A percentile compares a stretch with the other conserved stretches of the same genome.
Evolutionary conservation across 2,329 filamentous ascomycete genomes (phyloP).

Genomic region (Rutstroemia sp.): DNA sequence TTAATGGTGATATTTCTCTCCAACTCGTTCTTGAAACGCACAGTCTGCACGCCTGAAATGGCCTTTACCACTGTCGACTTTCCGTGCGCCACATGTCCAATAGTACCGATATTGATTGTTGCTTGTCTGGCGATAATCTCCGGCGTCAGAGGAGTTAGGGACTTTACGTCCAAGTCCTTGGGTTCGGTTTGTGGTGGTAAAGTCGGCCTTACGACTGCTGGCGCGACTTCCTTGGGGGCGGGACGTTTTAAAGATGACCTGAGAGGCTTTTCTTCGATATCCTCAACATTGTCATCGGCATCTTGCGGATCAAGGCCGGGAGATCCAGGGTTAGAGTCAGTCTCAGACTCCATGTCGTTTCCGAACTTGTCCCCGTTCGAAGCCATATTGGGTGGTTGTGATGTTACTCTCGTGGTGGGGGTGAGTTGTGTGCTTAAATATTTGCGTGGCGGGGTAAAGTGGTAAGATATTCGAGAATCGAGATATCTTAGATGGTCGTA

Average conservation of each 20-base stretch:
- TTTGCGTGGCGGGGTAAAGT: slow-evolving; percentile 13
- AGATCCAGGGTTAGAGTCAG: slow-evolving; percentile 49
- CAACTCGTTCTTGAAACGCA: slow-evolving; percentile 99
- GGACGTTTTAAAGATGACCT: slow-evolving; percentile 87
- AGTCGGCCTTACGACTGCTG: slow-evolving; percentile 52
- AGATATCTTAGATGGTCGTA: neutral
- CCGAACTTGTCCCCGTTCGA: slow-evolving; percentile 54
- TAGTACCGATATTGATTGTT: slow-evolving; percentile 98
- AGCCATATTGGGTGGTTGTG: slow-evolving; percentile 27
- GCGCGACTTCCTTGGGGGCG: slow-evolving; percentile 45
- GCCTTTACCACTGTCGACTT: slow-evolving; percentile 99
- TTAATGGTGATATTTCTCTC: slow-evolving; percentile 99
- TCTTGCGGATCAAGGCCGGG: slow-evolving; percentile 41
- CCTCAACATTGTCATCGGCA: slow-evolving; percentile 49
- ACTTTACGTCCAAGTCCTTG: slow-evolving; percentile 74
- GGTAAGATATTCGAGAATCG: neutral
- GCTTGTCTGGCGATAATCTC: slow-evolving; percentile 98
- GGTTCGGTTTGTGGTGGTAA: slow-evolving; percentile 91
- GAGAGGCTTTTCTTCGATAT: slow-evolving; percentile 53
- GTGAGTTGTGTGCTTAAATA: slow-evolving; percentile 4
- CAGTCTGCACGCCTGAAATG: slow-evolving; percentile 97
- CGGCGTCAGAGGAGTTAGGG: slow-evolving; percentile 76
- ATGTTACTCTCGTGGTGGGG: slow-evolving; percentile 8
- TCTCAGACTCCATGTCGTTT: slow-evolving; percentile 69
- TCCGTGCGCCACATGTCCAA: slow-evolving; percentile 97